Base-by-base conservation (phyloP, 768 basidiomycete species). In the Trametes gibbosa region DNA sequence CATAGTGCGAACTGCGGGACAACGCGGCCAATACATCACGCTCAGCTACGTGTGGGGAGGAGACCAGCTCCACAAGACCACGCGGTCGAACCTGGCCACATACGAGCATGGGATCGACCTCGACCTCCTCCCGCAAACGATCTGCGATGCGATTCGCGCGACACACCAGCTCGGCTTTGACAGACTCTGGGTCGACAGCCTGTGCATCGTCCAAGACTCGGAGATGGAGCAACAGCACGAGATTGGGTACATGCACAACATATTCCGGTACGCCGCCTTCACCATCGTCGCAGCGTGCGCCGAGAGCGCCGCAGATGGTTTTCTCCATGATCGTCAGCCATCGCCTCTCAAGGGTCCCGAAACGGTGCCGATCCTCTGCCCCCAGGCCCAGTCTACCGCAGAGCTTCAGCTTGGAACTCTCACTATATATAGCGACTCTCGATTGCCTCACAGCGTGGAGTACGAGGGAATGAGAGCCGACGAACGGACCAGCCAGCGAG, bases 151-250 rank as follows among this genome's bases (percentile, higher is more conserved):
- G 1, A 57, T 63, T 24, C 21, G 43, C 1, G 9, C 27, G 16
- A 53, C 56, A 19, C 53, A 51, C 41, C 10, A 24, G 16, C 23
- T 59, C 16, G 57, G 58, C 2, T n/a, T 57, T 10, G 53, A 53
- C 21, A 53, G 53, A n/a, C 53, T 63, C 5, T 63, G 62, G 62
- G 53, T 63, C 16, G 58, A 63, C 45, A 46, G 57, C 12, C 32
- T 63, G 4, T 63, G 62, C 35, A 59, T 63, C 43, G 4, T 63
- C 19, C 62, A 63, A 19, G 62, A 63, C 42, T 50, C 41, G 16
- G 24, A 23, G 3, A 53, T 39, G 9, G 62, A 63, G 43, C 51
- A 37, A 25, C 27, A 24, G 23, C 53, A 34, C 32, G 59, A 60
- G 48, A 29, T 60, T 14, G 47, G 47, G 17, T 29, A 16, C 5